These are phyloP conservation scores for Trebouxia sp. DNA, from an alignment of 139 green algal species.

Conservation along the genomic window DNA sequence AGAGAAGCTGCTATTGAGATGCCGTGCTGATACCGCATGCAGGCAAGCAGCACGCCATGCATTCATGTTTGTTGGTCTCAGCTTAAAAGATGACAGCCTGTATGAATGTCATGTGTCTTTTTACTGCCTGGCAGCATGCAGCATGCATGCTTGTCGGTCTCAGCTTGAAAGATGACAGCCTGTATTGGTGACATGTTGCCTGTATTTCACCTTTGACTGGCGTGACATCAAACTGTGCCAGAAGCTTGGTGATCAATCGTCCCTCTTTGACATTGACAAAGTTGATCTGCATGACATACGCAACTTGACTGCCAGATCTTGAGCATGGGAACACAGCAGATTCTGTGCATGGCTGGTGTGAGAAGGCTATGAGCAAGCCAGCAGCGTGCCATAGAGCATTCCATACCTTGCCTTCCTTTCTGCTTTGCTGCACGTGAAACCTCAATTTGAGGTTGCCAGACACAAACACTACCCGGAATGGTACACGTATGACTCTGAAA, in stretches of 20 bases:
- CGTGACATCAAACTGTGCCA: conserved; percentile 27
- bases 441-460: conserved; percentile 36
- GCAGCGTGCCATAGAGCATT: background rate
- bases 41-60: no score
- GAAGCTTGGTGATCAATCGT: conserved; percentile 12
- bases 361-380: no score
- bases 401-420: conserved; percentile 14
- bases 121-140: no score
- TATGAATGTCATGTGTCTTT: no score
- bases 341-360: no score
- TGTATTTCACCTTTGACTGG: background rate
- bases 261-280: conserved; percentile 31
- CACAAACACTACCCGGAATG: conserved; percentile 33
- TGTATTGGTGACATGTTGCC: background rate
- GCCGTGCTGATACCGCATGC: no score
- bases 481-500: conserved; percentile 32
- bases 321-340: no score
- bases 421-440: conserved; percentile 28
- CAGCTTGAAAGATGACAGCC: background rate
- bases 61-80: no score
- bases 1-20: no score
- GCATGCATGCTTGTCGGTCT: no score
- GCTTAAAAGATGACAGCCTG: no score
- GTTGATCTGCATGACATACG: conserved; percentile 28
- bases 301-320: no score